Base-by-base conservation (phyloP, 73 alveolate genomes). In the Stentor roeselii region DNA sequence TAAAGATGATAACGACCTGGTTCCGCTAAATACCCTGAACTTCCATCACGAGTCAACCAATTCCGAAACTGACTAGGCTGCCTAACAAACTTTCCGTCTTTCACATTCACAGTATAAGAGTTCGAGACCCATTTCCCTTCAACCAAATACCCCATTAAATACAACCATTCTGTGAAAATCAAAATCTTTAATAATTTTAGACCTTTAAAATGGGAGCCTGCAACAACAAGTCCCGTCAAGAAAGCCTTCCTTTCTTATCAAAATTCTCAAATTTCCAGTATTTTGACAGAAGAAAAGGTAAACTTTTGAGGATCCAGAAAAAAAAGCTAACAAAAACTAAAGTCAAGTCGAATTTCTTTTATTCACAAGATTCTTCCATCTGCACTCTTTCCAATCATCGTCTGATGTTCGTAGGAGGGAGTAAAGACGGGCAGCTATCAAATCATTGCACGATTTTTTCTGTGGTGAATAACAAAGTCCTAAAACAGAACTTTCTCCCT, bases 1-100 rank as follows among this genome's bases (percentile, higher is more conserved):
- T 87, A 76, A 31, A 77, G 88, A 80, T 84, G 88, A 80, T 83
- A 76, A 14, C 89, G 75, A 50, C 58, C 87, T 3, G 35, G 3
- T 42, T 83, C 89, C 6, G 39, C 86, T 80, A 21, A 6, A 34
- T 36, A 76, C 1, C 74, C 75, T 27, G 60, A 14, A 2, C 80
- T 67, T 3, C 74, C 75, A 35, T 76, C 84, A 1, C 3, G 21
- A 0, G 84, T 39, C 1, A 76, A 1, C 27, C 27, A 1, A 39
- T 2, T 41, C 39, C 84, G 27, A 38, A 39, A 76, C 34, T 39
- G 75, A 76, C 40, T 21, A 76, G 32, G 36, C 1, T n/a, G 32
- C 34, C 84, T 76, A 37, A 76, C 59, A 35, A 76, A 76, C n/a
- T 35, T 76, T 37, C 84, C 84, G 1, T 35, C 74, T 21, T 32